phyloP scores from a whole-genome alignment of 2,329 filamentous ascomycete genomes.

The Scedosporium dehoogii region DNA sequence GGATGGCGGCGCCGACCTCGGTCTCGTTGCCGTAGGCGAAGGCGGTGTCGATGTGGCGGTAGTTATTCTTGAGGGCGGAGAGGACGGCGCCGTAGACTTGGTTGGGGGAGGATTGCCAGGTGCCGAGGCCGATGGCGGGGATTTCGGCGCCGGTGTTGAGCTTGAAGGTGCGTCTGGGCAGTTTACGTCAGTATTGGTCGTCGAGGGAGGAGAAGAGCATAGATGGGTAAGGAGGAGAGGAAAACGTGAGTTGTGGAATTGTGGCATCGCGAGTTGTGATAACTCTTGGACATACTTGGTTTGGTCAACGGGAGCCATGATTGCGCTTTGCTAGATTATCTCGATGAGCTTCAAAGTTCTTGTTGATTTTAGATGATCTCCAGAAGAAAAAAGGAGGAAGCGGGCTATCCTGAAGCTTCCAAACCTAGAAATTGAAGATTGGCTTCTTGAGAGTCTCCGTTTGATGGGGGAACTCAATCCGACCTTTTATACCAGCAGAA shows the following conservation, averaged over 20 bases:
- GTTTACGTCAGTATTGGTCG: not conserved
- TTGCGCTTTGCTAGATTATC: not conserved
- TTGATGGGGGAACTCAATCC: too few relatives aligned
- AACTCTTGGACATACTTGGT: constrained; percentile 11
- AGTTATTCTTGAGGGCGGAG: constrained; percentile 55
- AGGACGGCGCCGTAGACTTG: constrained; percentile 64
- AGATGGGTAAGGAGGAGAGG: not conserved
- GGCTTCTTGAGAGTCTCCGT: too few relatives aligned
- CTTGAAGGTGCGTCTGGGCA: constrained; percentile 39
- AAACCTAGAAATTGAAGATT: too few relatives aligned
- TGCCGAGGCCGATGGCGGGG: constrained; percentile 65
- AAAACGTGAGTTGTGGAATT: not conserved
- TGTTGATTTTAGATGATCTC: not conserved
- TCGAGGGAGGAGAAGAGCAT: not conserved
- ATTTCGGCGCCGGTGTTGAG: constrained; percentile 73
- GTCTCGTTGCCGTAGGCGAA: constrained; percentile 69
- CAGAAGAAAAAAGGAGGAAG: not conserved
- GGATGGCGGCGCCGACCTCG: constrained; percentile 57
- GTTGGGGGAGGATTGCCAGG: constrained; percentile 65
- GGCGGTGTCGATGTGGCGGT: constrained; percentile 69
- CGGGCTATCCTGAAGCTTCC: too few relatives aligned
- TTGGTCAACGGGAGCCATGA: constrained; percentile 20
- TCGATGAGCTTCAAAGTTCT: not conserved
- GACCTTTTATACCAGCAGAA: too few relatives aligned
- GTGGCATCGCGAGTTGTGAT: not conserved